These are phyloP conservation scores for Fomitopsis pinicola DNA, from an alignment of 1,284 basidiomycete species.

Conservation along the genomic window DNA sequence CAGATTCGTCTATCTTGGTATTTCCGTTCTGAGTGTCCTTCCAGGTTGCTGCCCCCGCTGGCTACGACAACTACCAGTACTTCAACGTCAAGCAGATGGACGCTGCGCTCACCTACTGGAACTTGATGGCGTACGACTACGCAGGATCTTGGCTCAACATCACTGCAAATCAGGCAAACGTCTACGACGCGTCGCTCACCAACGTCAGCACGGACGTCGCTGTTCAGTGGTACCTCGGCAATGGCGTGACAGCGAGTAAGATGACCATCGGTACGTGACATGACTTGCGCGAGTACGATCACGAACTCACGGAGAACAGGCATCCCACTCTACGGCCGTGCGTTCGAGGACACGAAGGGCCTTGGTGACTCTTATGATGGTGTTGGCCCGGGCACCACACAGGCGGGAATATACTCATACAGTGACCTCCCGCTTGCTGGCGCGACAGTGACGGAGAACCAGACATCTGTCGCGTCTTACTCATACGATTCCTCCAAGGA, in stretches of 20 bases:
- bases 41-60: constrained; percentile 53
- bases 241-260: constrained; percentile 72
- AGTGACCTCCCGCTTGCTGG: constrained; percentile 64
- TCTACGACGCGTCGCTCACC: constrained; percentile 64
- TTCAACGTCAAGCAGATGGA: constrained; percentile 75
- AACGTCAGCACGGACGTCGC: constrained; percentile 70
- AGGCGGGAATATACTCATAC: constrained; percentile 75
- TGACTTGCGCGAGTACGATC: background rate
- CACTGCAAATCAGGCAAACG: constrained; percentile 78
- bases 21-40: background rate
- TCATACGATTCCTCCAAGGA: constrained; percentile 65
- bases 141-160: constrained; percentile 65
- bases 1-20: background rate
- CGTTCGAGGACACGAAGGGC: constrained; percentile 77
- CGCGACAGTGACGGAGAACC: constrained; percentile 62
- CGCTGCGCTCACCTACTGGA: constrained; percentile 77
- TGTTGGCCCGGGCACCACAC: constrained; percentile 71
- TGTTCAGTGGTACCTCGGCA: constrained; percentile 57
- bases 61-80: constrained; percentile 60
- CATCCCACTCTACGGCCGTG: constrained; percentile 82
- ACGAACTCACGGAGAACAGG: constrained; percentile 33
- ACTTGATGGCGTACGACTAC: constrained; percentile 88
- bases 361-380: constrained; percentile 74
- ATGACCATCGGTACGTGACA: constrained; percentile 64
- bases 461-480: constrained; percentile 71